Percentiles rank a stretch among this genome's conserved stretches.
Conservation (phyloP, 176 grass and related monocot genomes). For the Oryza glaberrima region DNA sequence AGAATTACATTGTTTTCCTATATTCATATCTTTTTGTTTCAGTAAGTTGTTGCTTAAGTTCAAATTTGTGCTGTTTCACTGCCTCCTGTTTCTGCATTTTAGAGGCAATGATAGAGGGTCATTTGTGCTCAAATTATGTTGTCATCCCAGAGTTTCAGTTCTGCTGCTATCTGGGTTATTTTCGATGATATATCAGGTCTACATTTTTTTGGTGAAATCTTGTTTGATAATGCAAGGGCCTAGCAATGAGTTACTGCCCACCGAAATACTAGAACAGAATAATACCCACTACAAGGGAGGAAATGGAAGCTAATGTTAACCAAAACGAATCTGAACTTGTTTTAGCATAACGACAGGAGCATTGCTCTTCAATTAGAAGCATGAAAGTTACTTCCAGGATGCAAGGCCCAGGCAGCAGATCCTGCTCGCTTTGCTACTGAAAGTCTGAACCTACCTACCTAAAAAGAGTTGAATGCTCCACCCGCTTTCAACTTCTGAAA, state of each 20-base stretch:
- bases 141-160: background rate
- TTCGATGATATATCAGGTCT: background rate
- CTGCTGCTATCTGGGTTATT: background rate
- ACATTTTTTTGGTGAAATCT: background rate
- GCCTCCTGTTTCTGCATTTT: background rate
- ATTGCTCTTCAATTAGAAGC: background rate
- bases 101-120: too few species aligned
- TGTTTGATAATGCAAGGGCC: background rate
- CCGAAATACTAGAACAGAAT: background rate
- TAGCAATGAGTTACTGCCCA: background rate
- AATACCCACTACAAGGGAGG: too few species aligned
- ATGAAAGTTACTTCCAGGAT: background rate
- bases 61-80: background rate
- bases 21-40: background rate
- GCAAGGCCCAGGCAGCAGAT: background rate
- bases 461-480: background rate
- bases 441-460: background rate
- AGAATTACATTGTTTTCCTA: constrained; percentile 30
- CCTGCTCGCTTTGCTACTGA: background rate
- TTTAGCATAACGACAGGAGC: background rate
- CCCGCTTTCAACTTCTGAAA: too few species aligned
- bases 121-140: background rate
- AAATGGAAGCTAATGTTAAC: background rate
- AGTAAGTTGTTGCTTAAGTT: too few species aligned
- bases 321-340: background rate